A percentile compares a stretch with the other conserved stretches of the same genome.
These are phyloP conservation scores for Aspergillus tamarii DNA, from an alignment of 2,329 filamentous ascomycete genomes.

Conservation along the genomic window DNA sequence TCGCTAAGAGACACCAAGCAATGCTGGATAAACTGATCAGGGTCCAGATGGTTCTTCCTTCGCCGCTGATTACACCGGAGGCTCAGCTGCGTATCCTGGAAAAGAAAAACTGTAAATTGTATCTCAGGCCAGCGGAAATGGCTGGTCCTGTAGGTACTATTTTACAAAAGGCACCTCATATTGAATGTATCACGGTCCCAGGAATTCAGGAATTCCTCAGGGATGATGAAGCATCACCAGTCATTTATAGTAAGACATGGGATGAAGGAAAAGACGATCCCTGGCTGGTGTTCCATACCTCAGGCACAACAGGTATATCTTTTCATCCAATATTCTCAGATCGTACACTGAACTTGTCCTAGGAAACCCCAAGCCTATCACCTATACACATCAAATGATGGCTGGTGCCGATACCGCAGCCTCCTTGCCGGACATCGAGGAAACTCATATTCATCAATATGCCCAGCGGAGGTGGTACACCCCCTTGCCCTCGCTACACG, in stretches of 20 bases:
- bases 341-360: not conserved
- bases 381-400: not conserved
- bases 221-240: slow-evolving; percentile 13
- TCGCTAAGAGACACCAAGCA: not conserved
- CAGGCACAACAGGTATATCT: slow-evolving; percentile 30
- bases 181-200: slow-evolving; percentile 20
- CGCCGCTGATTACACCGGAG: not conserved
- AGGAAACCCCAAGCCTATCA: not conserved
- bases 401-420: not conserved
- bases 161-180: slow-evolving; percentile 13
- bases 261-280: slow-evolving; percentile 30
- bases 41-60: not conserved
- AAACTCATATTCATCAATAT: slow-evolving; percentile 14
- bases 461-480: slow-evolving; percentile 23
- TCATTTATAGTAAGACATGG: slow-evolving; percentile 29
- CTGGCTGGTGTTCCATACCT: slow-evolving; percentile 33
- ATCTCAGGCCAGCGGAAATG: slow-evolving; percentile 21
- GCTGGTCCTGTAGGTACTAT: slow-evolving; percentile 12
- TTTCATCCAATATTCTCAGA: not conserved
- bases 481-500: slow-evolving; percentile 25
- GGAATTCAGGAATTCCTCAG: slow-evolving; percentile 20
- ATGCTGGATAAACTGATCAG: not conserved
- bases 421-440: slow-evolving; percentile 14
- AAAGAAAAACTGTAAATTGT: slow-evolving; percentile 21
- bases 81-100: slow-evolving; percentile 19